Base-by-base conservation (phyloP, 140 eudicot genomes). In the Stevia rebaudiana region DNA sequence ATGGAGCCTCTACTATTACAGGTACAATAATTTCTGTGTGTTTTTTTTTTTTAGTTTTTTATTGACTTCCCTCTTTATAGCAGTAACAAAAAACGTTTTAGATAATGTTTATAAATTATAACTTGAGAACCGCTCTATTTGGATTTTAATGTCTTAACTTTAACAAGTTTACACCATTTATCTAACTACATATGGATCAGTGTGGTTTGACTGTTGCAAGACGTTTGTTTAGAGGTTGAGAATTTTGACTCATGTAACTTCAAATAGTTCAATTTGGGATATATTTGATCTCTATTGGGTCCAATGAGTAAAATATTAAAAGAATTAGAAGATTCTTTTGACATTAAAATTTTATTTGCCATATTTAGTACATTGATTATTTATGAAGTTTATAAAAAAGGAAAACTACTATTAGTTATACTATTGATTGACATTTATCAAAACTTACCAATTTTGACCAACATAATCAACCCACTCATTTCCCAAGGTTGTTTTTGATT, bases 1-100 rank as follows among this genome's bases (percentile, higher is more conserved):
- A 82, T 90, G 95, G 97, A 90, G 67, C 97, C 97, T 71, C 94
- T 90, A 52, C 84, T 90, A 7, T 73, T 87, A 71, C 97, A 90
- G 94, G 97, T 88, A 72, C 46, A 37, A 33, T 37, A 63, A n/a
- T n/a, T n/a, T n/a, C n/a, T n/a, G 44, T 46, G 73, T 19, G 24
- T 40, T 50, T 23, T 49, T 11, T 21, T 25, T 54, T 50, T 47
- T 60, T 44, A 3, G 7, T n/a, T 12, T 21, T 28, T 6, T 18
- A n/a, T 41, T n/a, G 19, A 46, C 4, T 10, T 68, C 23, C 46
- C 10, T 18, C 19, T 18, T 42, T 16, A 58, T 55, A 55, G 66
- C 17, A 40, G 52, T 35, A 6, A 35, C 24, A 8, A 25, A 43
- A 68, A 2, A 1, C 4, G 21, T 15, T 68, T 31, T 43, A 17